Base-by-base conservation (phyloP, 1,284 basidiomycete genomes). In the Sphaerobolus stellatus region DNA sequence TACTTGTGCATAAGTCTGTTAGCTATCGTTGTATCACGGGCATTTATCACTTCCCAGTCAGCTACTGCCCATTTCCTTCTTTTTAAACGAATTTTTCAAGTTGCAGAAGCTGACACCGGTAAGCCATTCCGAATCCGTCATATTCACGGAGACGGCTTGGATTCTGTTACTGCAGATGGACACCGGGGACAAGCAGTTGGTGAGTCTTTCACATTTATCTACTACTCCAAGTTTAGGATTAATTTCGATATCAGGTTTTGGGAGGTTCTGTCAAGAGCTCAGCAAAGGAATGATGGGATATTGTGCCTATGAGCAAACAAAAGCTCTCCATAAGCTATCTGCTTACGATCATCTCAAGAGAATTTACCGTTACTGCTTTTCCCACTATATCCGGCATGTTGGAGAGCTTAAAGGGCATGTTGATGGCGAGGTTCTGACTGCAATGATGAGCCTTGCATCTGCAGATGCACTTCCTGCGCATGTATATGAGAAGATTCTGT, bases 101-200 rank as follows among this genome's bases (percentile, higher is more conserved):
- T 66, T 41, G 56, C 56, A 2, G n/a, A 47, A 22, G 38, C 34
- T 16, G 64, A 66, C 30, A 66, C 64, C 1, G 58, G 61, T 5
- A 11, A 56, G 18, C 31, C 47, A 0, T 54, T 65, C 18, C 50
- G 46, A 13, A 65, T 67, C 44, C 38, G 50, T 1, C 58, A 66
- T 31, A 68, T 64, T 24, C 63, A 68, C 43, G 62, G 64, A 0
- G 31, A 48, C 18, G 64, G 66, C 5, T 58, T 64, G 30, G 57
- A 63, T 11, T 44, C 61, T 0, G 58, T 61, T 43, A 61, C 61
- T 34, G 64, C 62, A 9, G 66, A 68, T 56, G 56, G 59, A 2
- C 64, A 66, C 38, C 63, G 64, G 46, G 66, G 66, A 2, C 65
- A 67, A 53, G 64, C 60, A 5, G 56, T 63, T 2, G 64, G 66